Base-by-base conservation (phyloP, 169 alveolate genomes). In the Amoebophrya sp. region DNA sequence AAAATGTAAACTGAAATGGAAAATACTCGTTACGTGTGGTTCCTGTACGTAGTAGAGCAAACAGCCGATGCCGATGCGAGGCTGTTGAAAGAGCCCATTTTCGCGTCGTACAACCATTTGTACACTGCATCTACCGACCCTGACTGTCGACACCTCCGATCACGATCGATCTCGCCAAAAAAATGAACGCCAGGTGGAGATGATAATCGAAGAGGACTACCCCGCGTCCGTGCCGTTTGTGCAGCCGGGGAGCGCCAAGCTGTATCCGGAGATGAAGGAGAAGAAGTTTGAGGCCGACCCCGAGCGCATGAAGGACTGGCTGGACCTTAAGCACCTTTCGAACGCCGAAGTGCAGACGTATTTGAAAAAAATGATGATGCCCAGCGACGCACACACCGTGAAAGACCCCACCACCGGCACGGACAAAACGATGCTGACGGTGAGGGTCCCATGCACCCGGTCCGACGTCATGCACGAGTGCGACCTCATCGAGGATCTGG, bases 401-500 rank as follows among this genome's bases (percentile, higher is more conserved):
- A 40, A 40, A 16, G 89, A 78, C 42, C 39, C 5, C n/a, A n/a
- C n/a, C n/a, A n/a, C n/a, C n/a, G n/a, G n/a, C n/a, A n/a, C n/a
- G n/a, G n/a, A n/a, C n/a, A n/a, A n/a, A n/a, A n/a, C n/a, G n/a
- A n/a, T n/a, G 90, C 69, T 88, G 26, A 2, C 39, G 31, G 45
- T 88, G 29, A 13, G 58, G 7, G 69, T 88, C n/a, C 45, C 90
- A n/a, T 41, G 45, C 58, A 41, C 45, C 4, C 90, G 96, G 50
- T 89, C 94, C 89, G 98, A 96, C 93, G 93, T 96, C 70, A 91
- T 96, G 23, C 96, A 96, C 91, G 96, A 96, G 40, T 95, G 97
- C 91, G 98, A 96, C 92, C 93, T 96, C 39, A 96, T 96, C 45
- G 98, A 96, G 93, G 98, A 96, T 92, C 93, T 96, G 91, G 97